These are phyloP conservation scores for Syzygium aqueum DNA, from an alignment of 345 rosid genomes.

Conservation along the genomic window DNA sequence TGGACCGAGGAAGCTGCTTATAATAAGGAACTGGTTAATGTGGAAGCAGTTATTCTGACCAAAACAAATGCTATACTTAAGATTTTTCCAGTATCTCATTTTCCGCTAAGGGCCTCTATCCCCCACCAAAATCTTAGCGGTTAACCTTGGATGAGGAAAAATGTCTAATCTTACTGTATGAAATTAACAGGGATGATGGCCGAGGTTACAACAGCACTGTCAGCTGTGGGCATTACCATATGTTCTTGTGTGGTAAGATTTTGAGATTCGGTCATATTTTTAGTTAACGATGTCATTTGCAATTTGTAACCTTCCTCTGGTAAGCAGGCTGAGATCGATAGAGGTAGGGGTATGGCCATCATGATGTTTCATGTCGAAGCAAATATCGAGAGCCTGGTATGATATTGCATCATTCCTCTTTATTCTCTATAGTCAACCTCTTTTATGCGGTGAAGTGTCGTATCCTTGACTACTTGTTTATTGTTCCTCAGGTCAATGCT, in stretches of 20 bases:
- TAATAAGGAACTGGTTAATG: not conserved
- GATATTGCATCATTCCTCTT: conserved; percentile 1
- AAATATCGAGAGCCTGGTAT: conserved; percentile 63
- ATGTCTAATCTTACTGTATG: not conserved
- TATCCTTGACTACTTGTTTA: not conserved
- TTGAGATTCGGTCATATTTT: not conserved
- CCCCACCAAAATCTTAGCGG: not conserved
- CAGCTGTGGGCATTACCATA: conserved; percentile 54
- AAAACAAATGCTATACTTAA: not conserved
- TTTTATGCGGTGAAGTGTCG: not conserved
- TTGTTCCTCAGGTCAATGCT: conserved; percentile 45
- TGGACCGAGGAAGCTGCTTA: not conserved
- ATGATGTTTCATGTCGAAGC: conserved; percentile 88
- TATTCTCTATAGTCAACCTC: not conserved
- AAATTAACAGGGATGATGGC: conserved; percentile 72
- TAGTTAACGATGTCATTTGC: not conserved
- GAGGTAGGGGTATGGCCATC: conserved; percentile 87
- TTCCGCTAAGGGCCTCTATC: too few species aligned
- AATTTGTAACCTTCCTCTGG: not conserved
- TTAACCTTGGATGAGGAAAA: not conserved
- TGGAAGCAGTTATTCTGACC: not conserved
- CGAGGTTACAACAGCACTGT: conserved; percentile 68
- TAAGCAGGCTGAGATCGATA: conserved; percentile 74
- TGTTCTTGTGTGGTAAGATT: conserved; percentile 87
- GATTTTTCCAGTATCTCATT: not conserved